These are phyloP conservation scores for Picea sitchensis DNA, from an alignment of 75 land plant genomes.

Conservation along the genomic window DNA sequence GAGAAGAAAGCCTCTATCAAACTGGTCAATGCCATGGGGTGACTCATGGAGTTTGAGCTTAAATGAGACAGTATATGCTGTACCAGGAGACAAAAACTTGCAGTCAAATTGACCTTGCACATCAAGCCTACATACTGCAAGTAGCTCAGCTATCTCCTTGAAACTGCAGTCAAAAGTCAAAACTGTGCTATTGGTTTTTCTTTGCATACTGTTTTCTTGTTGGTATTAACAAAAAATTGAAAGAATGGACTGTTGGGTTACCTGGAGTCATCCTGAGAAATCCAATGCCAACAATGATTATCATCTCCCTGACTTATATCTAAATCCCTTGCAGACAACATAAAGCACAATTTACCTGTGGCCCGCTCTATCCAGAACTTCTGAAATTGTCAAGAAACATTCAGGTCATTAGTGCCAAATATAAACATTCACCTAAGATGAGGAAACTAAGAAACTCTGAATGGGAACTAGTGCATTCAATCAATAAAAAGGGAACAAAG, in stretches of 20 bases:
- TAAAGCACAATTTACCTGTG: slow-evolving; percentile 16
- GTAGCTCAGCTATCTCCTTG: slow-evolving; percentile 27
- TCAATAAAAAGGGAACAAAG: background rate
- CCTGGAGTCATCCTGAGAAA: slow-evolving; percentile 16
- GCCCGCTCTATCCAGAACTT: background rate
- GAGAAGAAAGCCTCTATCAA: background rate
- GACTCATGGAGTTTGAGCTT: background rate
- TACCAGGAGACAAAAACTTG: slow-evolving; percentile 26
- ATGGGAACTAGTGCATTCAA: background rate
- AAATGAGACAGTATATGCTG: slow-evolving; percentile 30
- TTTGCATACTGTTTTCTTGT: background rate
- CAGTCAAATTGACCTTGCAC: slow-evolving; percentile 30
- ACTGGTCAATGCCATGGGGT: background rate
- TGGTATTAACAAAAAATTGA: background rate
- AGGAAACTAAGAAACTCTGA: background rate
- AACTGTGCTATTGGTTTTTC: background rate
- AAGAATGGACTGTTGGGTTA: background rate
- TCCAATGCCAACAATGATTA: slow-evolving; percentile 35
- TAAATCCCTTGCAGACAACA: slow-evolving; percentile 32
- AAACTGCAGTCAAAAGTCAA: background rate
- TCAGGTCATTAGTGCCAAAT: background rate
- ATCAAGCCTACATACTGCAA: slow-evolving; percentile 60
- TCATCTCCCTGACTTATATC: slow-evolving; percentile 44
- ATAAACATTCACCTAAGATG: background rate
- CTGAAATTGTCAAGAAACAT: background rate